Evolutionary conservation across 2,329 filamentous ascomycete genomes (phyloP).

Genomic region (Aureobasidium sp.): DNA sequence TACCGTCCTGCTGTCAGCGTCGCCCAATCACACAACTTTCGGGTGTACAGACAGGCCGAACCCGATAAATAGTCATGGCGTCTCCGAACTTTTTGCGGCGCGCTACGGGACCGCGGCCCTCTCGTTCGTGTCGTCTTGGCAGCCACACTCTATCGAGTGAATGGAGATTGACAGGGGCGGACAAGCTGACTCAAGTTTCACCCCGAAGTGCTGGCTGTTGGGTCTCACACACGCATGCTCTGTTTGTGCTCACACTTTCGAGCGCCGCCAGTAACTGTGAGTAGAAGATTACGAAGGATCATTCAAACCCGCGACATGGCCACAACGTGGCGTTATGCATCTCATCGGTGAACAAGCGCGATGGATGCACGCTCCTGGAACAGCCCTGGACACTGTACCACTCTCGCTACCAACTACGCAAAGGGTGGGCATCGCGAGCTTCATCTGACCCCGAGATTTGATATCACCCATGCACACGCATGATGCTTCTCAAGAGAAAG

Average conservation of each 20-base stretch:
- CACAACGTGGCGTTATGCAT: conserved; percentile 15
- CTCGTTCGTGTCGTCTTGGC: conserved; percentile 13
- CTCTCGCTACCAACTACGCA: conserved; percentile 10
- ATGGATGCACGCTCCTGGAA: conserved; percentile 3
- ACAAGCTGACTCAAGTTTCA: conserved; percentile 4
- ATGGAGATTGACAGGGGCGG: conserved; percentile 7
- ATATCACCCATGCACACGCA: conserved; percentile 3
- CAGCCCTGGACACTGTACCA: conserved; percentile 1
- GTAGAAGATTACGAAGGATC: neutral
- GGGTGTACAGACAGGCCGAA: conserved; percentile 1
- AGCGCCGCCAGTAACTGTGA: neutral
- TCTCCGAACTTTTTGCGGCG: conserved; percentile 13
- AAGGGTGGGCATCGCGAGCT: neutral
- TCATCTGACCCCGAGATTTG: conserved; percentile 1
- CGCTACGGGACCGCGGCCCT: conserved; percentile 11
- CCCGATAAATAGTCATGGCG: neutral
- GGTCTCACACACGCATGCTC: neutral
- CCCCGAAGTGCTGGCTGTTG: conserved; percentile 6
- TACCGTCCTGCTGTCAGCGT: neutral
- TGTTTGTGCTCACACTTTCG: neutral
- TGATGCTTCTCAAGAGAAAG: neutral
- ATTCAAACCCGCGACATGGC: conserved; percentile 9
- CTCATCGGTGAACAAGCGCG: conserved; percentile 9
- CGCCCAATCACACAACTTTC: conserved; percentile 5
- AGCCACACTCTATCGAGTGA: conserved; percentile 6